Evolutionary conservation across 176 grass and related monocot species (phyloP).

Genomic region (Hordeum vulgare): DNA sequence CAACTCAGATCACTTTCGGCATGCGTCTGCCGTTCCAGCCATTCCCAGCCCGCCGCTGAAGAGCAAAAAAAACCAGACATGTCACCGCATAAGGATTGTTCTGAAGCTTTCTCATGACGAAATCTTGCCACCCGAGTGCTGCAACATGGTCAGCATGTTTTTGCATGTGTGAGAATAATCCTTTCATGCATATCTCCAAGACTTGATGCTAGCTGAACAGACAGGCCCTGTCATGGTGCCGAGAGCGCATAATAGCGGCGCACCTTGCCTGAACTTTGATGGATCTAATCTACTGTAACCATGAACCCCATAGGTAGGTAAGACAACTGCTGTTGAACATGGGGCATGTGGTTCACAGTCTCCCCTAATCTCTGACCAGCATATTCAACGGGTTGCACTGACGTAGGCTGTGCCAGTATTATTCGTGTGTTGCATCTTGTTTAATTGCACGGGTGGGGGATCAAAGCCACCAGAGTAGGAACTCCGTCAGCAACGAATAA

Average conservation of each 20-base stretch:
- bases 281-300: neutral
- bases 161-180: constrained; percentile 1
- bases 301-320: neutral
- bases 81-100: neutral
- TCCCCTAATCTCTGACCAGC: neutral
- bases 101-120: neutral
- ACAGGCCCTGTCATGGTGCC: neutral
- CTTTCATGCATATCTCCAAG: neutral
- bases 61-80: neutral
- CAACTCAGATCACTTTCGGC: constrained; percentile 31
- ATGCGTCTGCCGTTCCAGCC: constrained; percentile 20
- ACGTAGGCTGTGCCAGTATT: constrained; percentile 14
- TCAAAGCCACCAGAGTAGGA: neutral
- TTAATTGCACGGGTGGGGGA: constrained; percentile 22
- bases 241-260: neutral
- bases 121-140: neutral
- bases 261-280: neutral
- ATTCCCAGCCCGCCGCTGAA: constrained; percentile 19
- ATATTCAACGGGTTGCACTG: constrained; percentile 15
- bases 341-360: neutral
- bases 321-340: neutral
- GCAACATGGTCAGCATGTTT: neutral
- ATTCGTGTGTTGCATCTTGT: constrained; percentile 20
- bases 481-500: neutral
- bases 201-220: constrained; percentile 2